Base-by-base conservation (phyloP, 768 basidiomycete genomes). In the Boletus patriciae region DNA sequence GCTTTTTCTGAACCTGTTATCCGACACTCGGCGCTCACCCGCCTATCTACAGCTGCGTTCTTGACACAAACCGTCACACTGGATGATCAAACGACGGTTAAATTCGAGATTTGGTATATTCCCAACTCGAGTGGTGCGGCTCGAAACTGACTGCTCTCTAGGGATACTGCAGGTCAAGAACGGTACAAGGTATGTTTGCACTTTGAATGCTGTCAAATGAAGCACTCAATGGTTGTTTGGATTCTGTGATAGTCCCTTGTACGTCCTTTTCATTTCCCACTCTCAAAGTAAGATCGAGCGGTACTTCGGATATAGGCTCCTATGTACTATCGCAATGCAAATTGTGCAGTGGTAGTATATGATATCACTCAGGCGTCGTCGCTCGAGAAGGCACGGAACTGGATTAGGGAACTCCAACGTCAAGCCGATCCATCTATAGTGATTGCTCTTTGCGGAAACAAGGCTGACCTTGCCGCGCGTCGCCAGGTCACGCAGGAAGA, bases 371-470 rank as follows among this genome's bases (percentile, higher is more conserved):
- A 93, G 69, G 70, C 88, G 9, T 80, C 92, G 23, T 96, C 95
- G 3, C 83, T 96, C 60, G 92, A 96, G 77, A 97, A 96, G 76
- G 96, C 96, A 29, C 88, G 90, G 64, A 87, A 87, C 61, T 98
- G 96, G 96, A 95, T 98, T 70, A 83, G 90, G 50, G 95, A 98
- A 73, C 85, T 98, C 3, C 94, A 97, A 69, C 92, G 95, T 52
- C 95, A 98, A 76, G 96, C 95, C 54, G 96, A 98, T 71, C 95
- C 96, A 8, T 91, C 88, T 43, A 98, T 97, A 78, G 85, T 96
- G 65, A 96, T 98, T 71, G 90, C 93, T 40, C 85, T 98, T 36
- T 96, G 94, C 57, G 96, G 96, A 46, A 98, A 98, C 81, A 98
- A 98, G 76, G 75, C 86, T 29, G 96, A 98, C 74, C 78, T 98